Conservation (phyloP, 371 early-diverging fungal genomes). For the Batkoa obscura region DNA sequence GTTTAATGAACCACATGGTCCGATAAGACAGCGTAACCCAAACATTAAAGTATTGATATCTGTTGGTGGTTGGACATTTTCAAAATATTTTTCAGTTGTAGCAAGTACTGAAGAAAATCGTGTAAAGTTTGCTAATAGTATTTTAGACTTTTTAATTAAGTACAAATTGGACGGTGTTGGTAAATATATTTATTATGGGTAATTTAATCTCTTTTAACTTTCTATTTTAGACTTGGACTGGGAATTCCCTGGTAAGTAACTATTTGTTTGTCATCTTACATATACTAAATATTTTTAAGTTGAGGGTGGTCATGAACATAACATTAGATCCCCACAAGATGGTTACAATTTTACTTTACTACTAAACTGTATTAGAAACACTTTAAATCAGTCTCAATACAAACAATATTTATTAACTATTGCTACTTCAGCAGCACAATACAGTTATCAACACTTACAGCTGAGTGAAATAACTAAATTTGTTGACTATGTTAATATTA, state of each 20-base stretch:
- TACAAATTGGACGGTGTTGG: constrained; percentile 2
- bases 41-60: constrained; percentile 2
- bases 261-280: neutral
- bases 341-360: neutral
- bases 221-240: constrained; percentile 2
- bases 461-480: neutral
- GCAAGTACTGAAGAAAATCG: neutral
- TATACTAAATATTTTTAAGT: neutral
- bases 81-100: neutral
- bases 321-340: neutral
- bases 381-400: neutral
- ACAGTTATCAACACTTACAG: neutral
- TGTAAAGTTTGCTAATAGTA: neutral
- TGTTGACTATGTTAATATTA: constrained; percentile 1
- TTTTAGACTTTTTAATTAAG: neutral
- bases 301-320: neutral
- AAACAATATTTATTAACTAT: neutral
- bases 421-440: neutral
- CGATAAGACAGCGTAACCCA: neutral
- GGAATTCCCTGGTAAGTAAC: constrained; percentile 3
- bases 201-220: neutral
- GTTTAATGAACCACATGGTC: neutral
- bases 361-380: neutral
- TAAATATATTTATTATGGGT: neutral
- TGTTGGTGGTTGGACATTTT: constrained; percentile 1